Evolutionary conservation across 805 yeast species (phyloP).

Genomic region (Starmera pachycereana): DNA sequence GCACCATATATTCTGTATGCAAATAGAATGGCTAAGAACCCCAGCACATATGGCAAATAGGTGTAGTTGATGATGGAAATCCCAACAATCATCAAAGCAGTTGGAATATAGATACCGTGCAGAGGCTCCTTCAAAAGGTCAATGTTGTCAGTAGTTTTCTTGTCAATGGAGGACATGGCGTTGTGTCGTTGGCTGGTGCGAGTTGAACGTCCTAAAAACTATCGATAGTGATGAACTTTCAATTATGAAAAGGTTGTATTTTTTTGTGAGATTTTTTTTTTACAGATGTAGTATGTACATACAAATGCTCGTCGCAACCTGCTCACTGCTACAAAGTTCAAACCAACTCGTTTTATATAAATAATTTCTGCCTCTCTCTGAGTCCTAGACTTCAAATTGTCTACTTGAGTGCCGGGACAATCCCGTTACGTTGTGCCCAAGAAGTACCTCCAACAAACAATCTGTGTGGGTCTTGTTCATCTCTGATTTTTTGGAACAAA

Average conservation of each 20-base stretch:
- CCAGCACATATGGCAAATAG: slow-evolving; percentile 36
- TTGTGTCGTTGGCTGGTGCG: slow-evolving; percentile 1
- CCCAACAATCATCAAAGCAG: slow-evolving; percentile 50
- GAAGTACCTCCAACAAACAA: slow-evolving; percentile 66
- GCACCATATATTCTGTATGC: slow-evolving; percentile 26
- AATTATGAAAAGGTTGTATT: no score
- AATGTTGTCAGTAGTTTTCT: slow-evolving; percentile 26
- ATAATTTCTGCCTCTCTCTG: no score
- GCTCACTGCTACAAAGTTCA: no score
- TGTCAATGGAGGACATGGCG: no score
- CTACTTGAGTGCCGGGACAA: slow-evolving; percentile 12
- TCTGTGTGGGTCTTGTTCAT: slow-evolving; percentile 67
- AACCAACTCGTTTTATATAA: no score
- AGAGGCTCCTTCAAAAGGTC: slow-evolving; percentile 58
- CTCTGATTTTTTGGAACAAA: slow-evolving; percentile 53
- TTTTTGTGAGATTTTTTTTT: no score
- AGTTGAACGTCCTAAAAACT: no score
- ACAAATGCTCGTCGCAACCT: no score
- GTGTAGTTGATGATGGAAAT: slow-evolving; percentile 40
- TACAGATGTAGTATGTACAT: no score
- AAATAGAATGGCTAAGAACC: slow-evolving; percentile 28
- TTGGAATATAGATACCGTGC: slow-evolving; percentile 70
- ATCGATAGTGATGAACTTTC: no score
- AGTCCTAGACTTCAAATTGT: slow-evolving; percentile 5
- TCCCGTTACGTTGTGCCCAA: slow-evolving; percentile 81